phyloP scores from a whole-genome alignment of 1,139 yeast genomes.

The Debaryomycetaceae sp. region DNA sequence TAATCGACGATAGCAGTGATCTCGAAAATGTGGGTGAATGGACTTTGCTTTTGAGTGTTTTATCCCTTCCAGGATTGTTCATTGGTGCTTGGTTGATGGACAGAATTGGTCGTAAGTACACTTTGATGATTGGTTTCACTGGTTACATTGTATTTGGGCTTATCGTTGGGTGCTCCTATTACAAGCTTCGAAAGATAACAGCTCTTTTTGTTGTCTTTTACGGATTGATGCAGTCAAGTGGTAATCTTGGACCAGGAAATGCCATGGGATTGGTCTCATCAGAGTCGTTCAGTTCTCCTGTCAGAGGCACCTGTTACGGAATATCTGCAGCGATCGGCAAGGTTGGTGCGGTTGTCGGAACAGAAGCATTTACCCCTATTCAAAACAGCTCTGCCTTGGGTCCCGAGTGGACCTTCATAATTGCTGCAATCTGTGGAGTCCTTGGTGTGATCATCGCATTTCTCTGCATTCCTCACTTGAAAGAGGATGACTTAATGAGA shows the following conservation, averaged over 20 bases:
- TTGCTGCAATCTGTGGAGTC: slow-evolving; percentile 70
- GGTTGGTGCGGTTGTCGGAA: slow-evolving; percentile 50
- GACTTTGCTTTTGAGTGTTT: slow-evolving; percentile 41
- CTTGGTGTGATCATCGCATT: slow-evolving; percentile 59
- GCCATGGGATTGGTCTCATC: slow-evolving; percentile 67
- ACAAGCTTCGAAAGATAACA: slow-evolving; percentile 36
- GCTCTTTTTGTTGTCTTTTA: slow-evolving; percentile 45
- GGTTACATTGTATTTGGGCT: slow-evolving; percentile 49
- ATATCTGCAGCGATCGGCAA: slow-evolving; percentile 48
- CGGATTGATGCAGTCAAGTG: slow-evolving; percentile 47
- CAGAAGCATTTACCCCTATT: slow-evolving; percentile 43
- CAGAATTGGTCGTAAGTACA: slow-evolving; percentile 42
- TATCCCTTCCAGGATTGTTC: slow-evolving; percentile 47
- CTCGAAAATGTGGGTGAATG: slow-evolving; percentile 46
- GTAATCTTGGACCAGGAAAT: slow-evolving; percentile 77
- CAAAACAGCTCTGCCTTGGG: slow-evolving; percentile 24
- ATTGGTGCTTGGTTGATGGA: slow-evolving; percentile 43
- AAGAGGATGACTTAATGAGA: slow-evolving; percentile 61
- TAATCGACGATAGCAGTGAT: slow-evolving; percentile 25
- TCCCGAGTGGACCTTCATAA: slow-evolving; percentile 42
- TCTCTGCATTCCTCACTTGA: slow-evolving; percentile 64
- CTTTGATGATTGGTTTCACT: slow-evolving; percentile 43
- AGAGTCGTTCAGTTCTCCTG: slow-evolving; percentile 71
- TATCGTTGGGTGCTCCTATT: slow-evolving; percentile 45
- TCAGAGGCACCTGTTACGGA: slow-evolving; percentile 64